Percentiles rank a stretch among this genome's conserved stretches.
Conservation (phyloP, 495 filamentous ascomycete species). For the Bathelium albidoporum region DNA sequence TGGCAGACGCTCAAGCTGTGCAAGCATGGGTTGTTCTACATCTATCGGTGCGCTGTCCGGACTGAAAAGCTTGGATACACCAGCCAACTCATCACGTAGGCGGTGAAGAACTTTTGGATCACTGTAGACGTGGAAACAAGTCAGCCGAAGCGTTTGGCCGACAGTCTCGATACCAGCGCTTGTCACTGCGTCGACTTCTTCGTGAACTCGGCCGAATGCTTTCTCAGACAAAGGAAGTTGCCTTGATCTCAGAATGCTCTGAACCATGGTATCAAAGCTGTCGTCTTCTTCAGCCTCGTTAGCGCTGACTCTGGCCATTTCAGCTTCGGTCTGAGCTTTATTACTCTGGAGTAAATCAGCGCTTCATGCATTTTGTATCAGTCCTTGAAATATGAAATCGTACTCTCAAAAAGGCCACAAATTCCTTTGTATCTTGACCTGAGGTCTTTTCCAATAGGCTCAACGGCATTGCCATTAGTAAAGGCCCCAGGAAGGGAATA, state of each 20-base stretch:
- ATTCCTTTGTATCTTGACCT: not conserved
- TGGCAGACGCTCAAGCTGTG: conserved; percentile 39
- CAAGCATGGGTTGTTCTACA: conserved; percentile 25
- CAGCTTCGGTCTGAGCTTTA: not conserved
- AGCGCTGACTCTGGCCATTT: not conserved
- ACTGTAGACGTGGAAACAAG: not conserved
- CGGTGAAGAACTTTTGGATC: not conserved
- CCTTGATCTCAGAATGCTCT: conserved; percentile 3
- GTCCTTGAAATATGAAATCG: not conserved
- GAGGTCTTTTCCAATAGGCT: not conserved
- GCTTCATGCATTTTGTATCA: too few relatives aligned
- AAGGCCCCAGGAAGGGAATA: not conserved
- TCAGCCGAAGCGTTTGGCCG: not conserved
- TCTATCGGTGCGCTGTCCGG: not conserved
- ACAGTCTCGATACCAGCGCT: conserved; percentile 15
- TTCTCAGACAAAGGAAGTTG: conserved; percentile 14
- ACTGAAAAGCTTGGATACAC: not conserved
- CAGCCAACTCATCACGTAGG: conserved; percentile 9
- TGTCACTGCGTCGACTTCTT: conserved; percentile 12
- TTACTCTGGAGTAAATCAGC: too few relatives aligned
- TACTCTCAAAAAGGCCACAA: not conserved
- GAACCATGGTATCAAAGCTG: conserved; percentile 9
- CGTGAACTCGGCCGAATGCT: conserved; percentile 1
- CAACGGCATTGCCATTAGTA: not conserved
- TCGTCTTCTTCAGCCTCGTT: not conserved